Conservation (phyloP, 257 asterid species). For the Ilex asprella region DNA sequence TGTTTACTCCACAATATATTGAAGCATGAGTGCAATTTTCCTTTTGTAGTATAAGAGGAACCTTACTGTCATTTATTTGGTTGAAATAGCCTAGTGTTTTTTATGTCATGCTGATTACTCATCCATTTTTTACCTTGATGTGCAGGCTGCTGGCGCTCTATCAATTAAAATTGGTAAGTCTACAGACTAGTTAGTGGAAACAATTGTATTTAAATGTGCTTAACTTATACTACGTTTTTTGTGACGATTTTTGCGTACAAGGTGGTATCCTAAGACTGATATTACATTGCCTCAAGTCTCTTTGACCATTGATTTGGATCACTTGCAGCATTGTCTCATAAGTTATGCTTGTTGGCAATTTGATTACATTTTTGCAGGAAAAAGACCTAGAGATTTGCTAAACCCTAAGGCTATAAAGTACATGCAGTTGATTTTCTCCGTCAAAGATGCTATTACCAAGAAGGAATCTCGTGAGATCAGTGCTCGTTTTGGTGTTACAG, state of each 20-base stretch:
- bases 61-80: no score
- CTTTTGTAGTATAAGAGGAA: not conserved
- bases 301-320: not conserved
- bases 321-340: not conserved
- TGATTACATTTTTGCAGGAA: conserved; percentile 39
- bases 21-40: not conserved
- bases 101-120: conserved; percentile 1
- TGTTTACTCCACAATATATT: no score
- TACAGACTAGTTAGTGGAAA: not conserved
- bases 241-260: not conserved
- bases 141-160: conserved; percentile 99
- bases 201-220: not conserved
- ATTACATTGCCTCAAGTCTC: not conserved
- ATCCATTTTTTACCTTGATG: conserved; percentile 2
- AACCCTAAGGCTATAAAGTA: conserved; percentile 92
- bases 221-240: not conserved
- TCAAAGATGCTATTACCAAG: conserved; percentile 83
- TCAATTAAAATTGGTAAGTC: conserved; percentile 88
- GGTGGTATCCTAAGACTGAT: not conserved
- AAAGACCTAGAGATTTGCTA: conserved; percentile 92
- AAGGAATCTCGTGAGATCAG: conserved; percentile 85
- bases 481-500: conserved; percentile 93
- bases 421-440: conserved; percentile 78
- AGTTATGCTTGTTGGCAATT: conserved; percentile 1
- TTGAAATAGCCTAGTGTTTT: not conserved